A percentile compares a stretch with the other conserved stretches of the same genome.
Conservation (phyloP, 345 rosid species). For the Arabidopsis arenosa region DNA sequence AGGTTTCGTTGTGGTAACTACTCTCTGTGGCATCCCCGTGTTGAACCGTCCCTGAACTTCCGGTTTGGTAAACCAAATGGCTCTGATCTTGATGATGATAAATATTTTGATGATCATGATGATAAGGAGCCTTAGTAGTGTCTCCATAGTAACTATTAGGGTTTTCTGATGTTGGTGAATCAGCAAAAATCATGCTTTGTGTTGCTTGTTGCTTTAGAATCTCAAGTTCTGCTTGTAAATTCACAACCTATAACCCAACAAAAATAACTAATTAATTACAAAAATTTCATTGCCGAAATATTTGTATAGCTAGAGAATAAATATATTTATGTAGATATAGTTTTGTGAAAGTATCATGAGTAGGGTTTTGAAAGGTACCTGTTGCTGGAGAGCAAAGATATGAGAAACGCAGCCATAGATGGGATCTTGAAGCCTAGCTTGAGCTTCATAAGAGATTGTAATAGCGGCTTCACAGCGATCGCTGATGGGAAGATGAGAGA, state of each 20-base stretch:
- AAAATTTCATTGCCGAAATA: background rate
- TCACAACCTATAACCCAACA: conserved; percentile 63
- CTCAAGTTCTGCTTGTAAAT: conserved; percentile 85
- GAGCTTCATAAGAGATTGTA: conserved; percentile 96
- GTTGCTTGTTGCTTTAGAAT: conserved; percentile 81
- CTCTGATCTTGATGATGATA: conserved; percentile 40
- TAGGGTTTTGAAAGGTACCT: conserved; percentile 57
- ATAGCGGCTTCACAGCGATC: conserved; percentile 89
- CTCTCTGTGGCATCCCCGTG: conserved; percentile 40
- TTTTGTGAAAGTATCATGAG: conserved; percentile 5
- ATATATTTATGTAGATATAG: conserved; percentile 13
- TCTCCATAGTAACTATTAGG: conserved; percentile 58
- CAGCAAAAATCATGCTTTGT: conserved; percentile 55
- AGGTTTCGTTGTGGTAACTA: conserved; percentile 49
- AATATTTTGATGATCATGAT: conserved; percentile 43
- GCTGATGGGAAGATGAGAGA: conserved; percentile 71
- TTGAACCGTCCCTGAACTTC: conserved; percentile 44
- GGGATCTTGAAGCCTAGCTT: conserved; percentile 95
- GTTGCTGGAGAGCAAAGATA: conserved; percentile 94
- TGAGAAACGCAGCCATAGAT: conserved; percentile 96
- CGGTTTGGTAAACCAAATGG: conserved; percentile 53
- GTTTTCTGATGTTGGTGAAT: conserved; percentile 55
- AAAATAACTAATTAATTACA: conserved; percentile 5
- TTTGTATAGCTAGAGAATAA: background rate
- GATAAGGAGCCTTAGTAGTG: conserved; percentile 44